Percentiles rank a stretch among this genome's conserved stretches.
phyloP scores from a whole-genome alignment of 164 flowering plant genomes.

The Nymphaea colorata region DNA sequence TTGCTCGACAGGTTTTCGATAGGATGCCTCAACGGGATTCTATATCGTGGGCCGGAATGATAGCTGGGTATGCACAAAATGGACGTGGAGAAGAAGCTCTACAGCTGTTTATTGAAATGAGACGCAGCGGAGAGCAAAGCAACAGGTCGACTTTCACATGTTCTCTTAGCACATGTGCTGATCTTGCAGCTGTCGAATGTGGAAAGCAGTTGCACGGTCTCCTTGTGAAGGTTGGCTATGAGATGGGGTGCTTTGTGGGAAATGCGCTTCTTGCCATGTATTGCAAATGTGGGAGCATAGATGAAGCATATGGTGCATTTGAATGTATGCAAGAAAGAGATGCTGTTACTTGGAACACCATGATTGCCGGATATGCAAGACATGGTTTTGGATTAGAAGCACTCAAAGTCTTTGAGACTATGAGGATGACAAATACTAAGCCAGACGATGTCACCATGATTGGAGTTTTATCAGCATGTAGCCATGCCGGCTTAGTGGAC shows the following conservation, averaged over 20 bases:
- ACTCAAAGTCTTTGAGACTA: slow-evolving; percentile 48
- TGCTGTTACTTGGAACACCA: slow-evolving; percentile 82
- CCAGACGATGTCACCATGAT: slow-evolving; percentile 90
- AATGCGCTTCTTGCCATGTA: slow-evolving; percentile 92
- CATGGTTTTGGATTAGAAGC: slow-evolving; percentile 84
- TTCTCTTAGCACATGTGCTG: slow-evolving; percentile 68
- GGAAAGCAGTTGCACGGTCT: slow-evolving; percentile 78
- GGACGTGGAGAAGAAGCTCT: slow-evolving; percentile 66
- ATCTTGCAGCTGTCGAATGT: slow-evolving; percentile 64
- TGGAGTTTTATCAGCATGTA: slow-evolving; percentile 83
- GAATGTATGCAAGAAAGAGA: slow-evolving; percentile 56
- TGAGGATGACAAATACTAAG: slow-evolving; percentile 33
- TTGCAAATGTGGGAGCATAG: slow-evolving; percentile 82
- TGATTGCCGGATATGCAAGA: slow-evolving; percentile 73
- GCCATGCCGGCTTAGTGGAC: slow-evolving; percentile 76
- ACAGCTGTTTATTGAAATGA: slow-evolving; percentile 49
- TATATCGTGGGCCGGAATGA: slow-evolving; percentile 88
- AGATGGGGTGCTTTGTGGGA: slow-evolving; percentile 61
- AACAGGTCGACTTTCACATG: slow-evolving; percentile 63
- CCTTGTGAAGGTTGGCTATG: slow-evolving; percentile 66
- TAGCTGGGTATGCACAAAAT: slow-evolving; percentile 72
- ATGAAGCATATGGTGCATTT: slow-evolving; percentile 57
- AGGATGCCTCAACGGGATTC: slow-evolving; percentile 70
- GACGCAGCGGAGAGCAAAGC: slow-evolving; percentile 47
- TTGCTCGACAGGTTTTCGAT: slow-evolving; percentile 54